Base-by-base conservation (phyloP, 352 stramenopile genomes). In the Phytopythium aichiense region DNA sequence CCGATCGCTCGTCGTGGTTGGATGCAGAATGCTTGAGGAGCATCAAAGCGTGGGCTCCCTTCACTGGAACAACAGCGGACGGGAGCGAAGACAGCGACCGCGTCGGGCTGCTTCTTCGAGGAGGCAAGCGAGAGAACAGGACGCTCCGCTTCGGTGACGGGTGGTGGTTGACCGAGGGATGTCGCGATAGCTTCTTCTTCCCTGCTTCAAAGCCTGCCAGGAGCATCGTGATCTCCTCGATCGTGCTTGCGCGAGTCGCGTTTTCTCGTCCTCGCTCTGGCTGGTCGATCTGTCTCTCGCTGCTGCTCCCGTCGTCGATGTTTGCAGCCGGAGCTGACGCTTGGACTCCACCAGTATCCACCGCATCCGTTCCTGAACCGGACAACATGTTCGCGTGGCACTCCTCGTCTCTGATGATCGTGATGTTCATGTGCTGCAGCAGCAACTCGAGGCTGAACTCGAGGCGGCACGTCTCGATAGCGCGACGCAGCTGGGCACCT, bases 371-470 rank as follows among this genome's bases (percentile, higher is more conserved):
- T 9, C 33, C 7, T 25, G 1, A 15, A 12, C 3, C 16, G 6
- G 35, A 31, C 11, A 20, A 0, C 22, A 23, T 8, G 5, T 5
- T 28, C 2, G 50, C 28, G 18, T 6, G 28, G 4, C 35, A 30
- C 15, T 6, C 23, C 1, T 56, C 50, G 25, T 56, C 50, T 18
- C 61, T 52, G 50, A 81, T 64, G 22, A 81, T 25, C 23, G 65
- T 73, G 50, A 89, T 83, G 15, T 55, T 48, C 77, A 89, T 86
- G 51, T 85, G 77, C 31, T 87, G 58, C 42, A 89, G 58, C 20
- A 89, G 64, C 25, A 87, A 16, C 30, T 89, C 72, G 25, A 89
- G 67, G 43, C 77, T 87, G 49, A 89, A 87, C 60, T 89, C 79
- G 28, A 89, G 72, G 2, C 76, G 79, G 62, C 73, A 85, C 7